Evolutionary conservation across 2,329 filamentous ascomycete species (phyloP), one percentile per base, ranked within the genome.

Genomic region (Teratosphaeria pseudoeucalypti): DNA sequence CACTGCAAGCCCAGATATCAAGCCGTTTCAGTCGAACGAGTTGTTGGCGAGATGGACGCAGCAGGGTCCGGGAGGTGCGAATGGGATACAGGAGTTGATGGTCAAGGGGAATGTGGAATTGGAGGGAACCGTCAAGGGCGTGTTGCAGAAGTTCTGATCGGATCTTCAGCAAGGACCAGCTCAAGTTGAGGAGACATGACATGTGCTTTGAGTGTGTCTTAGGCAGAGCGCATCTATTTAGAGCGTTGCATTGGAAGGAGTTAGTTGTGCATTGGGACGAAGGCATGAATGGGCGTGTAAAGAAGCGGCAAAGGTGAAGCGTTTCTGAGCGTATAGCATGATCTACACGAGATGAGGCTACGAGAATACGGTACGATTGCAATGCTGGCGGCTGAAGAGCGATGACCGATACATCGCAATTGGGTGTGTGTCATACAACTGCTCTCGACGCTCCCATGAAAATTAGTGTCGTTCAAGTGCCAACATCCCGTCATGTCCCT

Each of bases 11-110:
- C 74, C 79, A 54, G 74, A 79, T 7, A 84, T 97, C 68, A 97
- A 96, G 77, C 92, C 94, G 0, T 92, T 89, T 74, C 92, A 99
- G 78, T 95, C 92, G 76, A 99, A 99, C 70, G 86, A 90, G 61
- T 67, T 99, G 69, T 74, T 99, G 60, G 80, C 80, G 63, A 79
- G 79, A 61, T 97, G 92, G 92, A 71, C 94, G 62, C 79, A 86
- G 63, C 73, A 76, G 56, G 84, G 84, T 0, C 78, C 73, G 69
- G 80, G 70, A 2, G 75, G 72, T 6, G 70, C 74, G n/a, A 80
- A 73, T 4, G 82, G 81, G 0, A 83, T 85, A 58, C 75, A 73
- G 49, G 83, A 86, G 67, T 67, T 78, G 19, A 76, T 77, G 61
- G 75, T 86, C 10, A 77, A 77, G 57, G 81, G 81, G 0, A 78